Evolutionary conservation across 2,329 filamentous ascomycete species (phyloP).

Genomic region (Tolypocladium tropicale): DNA sequence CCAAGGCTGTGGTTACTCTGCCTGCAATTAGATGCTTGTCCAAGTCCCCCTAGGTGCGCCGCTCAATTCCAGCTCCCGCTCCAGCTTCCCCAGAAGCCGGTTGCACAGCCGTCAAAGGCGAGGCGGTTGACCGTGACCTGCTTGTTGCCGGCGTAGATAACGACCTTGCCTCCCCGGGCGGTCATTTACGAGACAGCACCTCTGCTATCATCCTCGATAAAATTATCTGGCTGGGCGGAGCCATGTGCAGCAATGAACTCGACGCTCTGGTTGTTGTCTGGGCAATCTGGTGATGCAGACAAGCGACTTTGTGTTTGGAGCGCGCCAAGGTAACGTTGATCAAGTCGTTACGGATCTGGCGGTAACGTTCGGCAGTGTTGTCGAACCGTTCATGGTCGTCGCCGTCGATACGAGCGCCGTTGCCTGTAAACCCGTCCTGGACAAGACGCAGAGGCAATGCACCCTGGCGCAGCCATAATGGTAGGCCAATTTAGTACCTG

Average conservation of each 20-base stretch:
- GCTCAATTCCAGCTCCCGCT: too few species aligned
- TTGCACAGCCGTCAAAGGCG: conserved; percentile 54
- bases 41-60: too few species aligned
- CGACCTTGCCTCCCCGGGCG: conserved; percentile 45
- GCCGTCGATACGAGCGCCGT: conserved; percentile 4
- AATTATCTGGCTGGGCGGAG: conserved; percentile 2
- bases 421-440: conserved; percentile 6
- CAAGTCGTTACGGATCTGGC: conserved; percentile 9
- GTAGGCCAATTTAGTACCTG: conserved; percentile 4
- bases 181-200: conserved; percentile 47
- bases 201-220: conserved; percentile 23
- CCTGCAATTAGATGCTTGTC: too few species aligned
- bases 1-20: too few species aligned
- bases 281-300: conserved; percentile 13
- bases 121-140: conserved; percentile 61
- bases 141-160: conserved; percentile 39
- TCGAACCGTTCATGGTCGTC: conserved; percentile 6
- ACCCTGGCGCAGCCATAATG: conserved; percentile 1
- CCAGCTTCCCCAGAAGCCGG: too few species aligned
- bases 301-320: neutral
- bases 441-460: conserved; percentile 6
- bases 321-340: neutral
- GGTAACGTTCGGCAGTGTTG: conserved; percentile 10
- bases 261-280: conserved; percentile 14
- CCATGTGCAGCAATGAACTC: conserved; percentile 5